Base-by-base conservation (phyloP, 345 rosid genomes). In the Ceriops decandra region DNA sequence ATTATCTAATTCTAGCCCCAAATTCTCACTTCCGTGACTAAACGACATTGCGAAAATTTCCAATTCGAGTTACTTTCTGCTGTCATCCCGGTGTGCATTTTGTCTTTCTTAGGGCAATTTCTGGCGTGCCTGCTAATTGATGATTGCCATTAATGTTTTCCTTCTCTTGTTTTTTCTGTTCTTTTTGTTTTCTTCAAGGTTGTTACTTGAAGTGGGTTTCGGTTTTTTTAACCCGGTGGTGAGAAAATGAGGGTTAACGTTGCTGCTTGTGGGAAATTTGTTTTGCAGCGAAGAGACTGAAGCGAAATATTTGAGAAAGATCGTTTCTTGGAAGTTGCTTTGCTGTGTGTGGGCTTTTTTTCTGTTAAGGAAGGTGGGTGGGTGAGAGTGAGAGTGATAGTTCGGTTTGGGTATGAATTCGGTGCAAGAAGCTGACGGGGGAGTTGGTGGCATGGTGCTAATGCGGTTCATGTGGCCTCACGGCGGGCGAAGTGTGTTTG, bases 401-500 rank as follows among this genome's bases (percentile, higher is more conserved):
- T 66, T 64, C 66, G 67, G 58, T 20, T 30, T 52, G 57, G 62
- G 71, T 22, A 76, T 71, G 80, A 69, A 76, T 60, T 63, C 69
- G 38, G 69, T 56, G 17, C 28, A 65, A 58, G 76, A 67, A 57
- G 59, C 68, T 20, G 75, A 64, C 22, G 72, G 60, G 28, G 79
- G 62, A 58, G 60, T 56, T 22, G 21, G 65, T 4, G 61, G 69
- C 28, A 62, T 69, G 6, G 71, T 76, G 63, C 32, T 76, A 49
- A 61, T 62, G 72, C 68, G 76, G 35, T 76, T 76, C 36, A 57
- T 49, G 26, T 76, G 80, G 80, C 72, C 80, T 49, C 80, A 76
- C 8, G 80, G 80, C 28, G 80, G 80, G 53, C 72, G 76, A 22
- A 71, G 52, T 63, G 80, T 76, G 13, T 76, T 71, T 30, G 58